phyloP scores from a whole-genome alignment of 1,139 yeast genomes.

The Candida sp. region DNA sequence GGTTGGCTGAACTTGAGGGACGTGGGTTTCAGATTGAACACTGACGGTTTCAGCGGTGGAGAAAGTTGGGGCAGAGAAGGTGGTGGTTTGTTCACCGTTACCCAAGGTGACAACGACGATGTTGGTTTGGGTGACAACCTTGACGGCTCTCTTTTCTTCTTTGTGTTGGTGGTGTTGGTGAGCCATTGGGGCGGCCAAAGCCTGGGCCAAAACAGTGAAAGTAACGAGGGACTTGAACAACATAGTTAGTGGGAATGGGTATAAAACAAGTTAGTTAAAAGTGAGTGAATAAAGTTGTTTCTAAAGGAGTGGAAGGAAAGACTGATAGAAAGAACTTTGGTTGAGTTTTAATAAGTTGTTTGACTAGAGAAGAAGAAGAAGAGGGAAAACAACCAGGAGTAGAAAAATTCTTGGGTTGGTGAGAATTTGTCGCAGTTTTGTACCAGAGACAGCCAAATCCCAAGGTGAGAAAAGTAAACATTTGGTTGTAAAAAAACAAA shows the following conservation, averaged over 20 bases:
- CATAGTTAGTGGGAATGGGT: slow-evolving; percentile 30
- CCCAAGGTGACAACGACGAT: slow-evolving; percentile 41
- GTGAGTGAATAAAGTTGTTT: slow-evolving; percentile 6
- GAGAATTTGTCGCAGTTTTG: slow-evolving; percentile 3
- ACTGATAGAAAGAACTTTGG: slow-evolving; percentile 12
- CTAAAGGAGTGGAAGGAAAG: slow-evolving; percentile 12
- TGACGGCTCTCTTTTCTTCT: slow-evolving; percentile 42
- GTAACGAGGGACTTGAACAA: slow-evolving; percentile 49
- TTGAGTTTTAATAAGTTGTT: slow-evolving; percentile 1
- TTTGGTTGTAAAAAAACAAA: not conserved
- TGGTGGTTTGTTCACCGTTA: slow-evolving; percentile 29
- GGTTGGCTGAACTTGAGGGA: slow-evolving; percentile 22
- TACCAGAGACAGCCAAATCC: not conserved
- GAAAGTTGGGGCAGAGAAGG: slow-evolving; percentile 26
- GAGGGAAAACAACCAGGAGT: not conserved
- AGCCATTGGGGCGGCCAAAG: slow-evolving; percentile 34
- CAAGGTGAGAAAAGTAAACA: not conserved
- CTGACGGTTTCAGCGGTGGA: slow-evolving; percentile 16
- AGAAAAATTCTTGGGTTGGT: not conserved
- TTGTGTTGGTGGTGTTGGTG: slow-evolving; percentile 44
- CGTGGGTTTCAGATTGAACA: slow-evolving; percentile 11
- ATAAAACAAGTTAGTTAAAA: slow-evolving; percentile 5
- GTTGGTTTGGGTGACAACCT: slow-evolving; percentile 37
- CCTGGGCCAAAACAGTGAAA: slow-evolving; percentile 35
- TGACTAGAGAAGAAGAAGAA: slow-evolving; percentile 2